Percentiles rank a stretch among this genome's conserved stretches.
Evolutionary conservation across 768 basidiomycete genomes (phyloP).

Genomic region (Lactarius evosmus): DNA sequence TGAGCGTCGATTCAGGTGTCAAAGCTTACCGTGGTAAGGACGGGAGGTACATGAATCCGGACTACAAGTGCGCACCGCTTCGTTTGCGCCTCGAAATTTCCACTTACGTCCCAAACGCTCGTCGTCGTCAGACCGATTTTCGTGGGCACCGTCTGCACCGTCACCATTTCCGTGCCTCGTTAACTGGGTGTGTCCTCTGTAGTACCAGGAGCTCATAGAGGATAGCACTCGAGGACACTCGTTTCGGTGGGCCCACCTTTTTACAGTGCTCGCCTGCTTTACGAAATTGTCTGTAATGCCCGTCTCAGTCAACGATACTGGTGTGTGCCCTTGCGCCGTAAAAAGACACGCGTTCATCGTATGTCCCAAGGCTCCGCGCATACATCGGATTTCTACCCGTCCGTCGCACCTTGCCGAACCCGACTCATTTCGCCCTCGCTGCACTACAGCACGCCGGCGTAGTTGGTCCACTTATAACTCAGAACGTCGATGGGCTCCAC

Average conservation of each 20-base stretch:
- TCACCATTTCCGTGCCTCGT: neutral
- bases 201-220: conserved; percentile 82
- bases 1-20: conserved; percentile 94
- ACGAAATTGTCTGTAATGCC: neutral
- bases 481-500: conserved; percentile 95
- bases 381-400: conserved; percentile 87
- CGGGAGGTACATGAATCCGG: conserved; percentile 86
- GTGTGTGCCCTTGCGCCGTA: conserved; percentile 34
- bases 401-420: conserved; percentile 78
- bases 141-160: conserved; percentile 13
- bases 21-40: conserved; percentile 87
- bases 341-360: neutral
- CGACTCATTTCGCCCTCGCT: conserved; percentile 84
- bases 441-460: conserved; percentile 71
- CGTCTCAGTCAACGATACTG: conserved; percentile 78
- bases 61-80: conserved; percentile 61
- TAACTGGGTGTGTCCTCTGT: conserved; percentile 22
- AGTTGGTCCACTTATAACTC: conserved; percentile 68
- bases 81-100: neutral
- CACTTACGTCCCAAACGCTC: neutral
- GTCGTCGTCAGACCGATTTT: conserved; percentile 31
- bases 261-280: neutral
- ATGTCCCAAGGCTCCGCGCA: conserved; percentile 52
- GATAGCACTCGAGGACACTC: conserved; percentile 60
- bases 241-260: conserved; percentile 54